Conservation (phyloP, 2,329 filamentous ascomycete species). For the Bisporella sp. region DNA sequence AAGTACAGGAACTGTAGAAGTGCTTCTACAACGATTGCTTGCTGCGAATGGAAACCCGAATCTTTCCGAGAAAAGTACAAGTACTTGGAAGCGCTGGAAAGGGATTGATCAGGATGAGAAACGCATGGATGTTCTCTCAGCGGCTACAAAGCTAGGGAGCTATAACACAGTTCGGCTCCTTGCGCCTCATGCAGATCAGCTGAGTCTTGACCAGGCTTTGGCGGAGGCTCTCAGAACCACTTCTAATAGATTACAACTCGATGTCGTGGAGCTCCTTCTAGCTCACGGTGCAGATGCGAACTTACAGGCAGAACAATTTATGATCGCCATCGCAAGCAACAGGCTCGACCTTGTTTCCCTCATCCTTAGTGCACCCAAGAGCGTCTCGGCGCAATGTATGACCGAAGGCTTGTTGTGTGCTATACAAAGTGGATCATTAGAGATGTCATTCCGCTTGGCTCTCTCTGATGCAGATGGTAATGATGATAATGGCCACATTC, state of each 20-base stretch:
- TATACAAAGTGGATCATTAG: constrained; percentile 1
- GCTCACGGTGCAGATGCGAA: constrained; percentile 2
- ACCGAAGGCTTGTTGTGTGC: constrained; percentile 1
- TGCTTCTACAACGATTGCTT: neutral
- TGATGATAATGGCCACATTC: constrained; percentile 2
- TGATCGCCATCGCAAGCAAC: neutral
- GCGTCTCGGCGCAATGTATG: neutral
- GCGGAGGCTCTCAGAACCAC: neutral
- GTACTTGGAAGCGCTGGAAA: neutral
- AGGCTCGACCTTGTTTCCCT: constrained; percentile 1
- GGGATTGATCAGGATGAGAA: neutral
- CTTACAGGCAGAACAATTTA: neutral
- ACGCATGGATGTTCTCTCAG: neutral
- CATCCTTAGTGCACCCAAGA: constrained; percentile 1
- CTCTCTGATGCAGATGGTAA: constrained; percentile 3
- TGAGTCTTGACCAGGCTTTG: constrained; percentile 1
- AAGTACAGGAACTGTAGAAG: neutral
- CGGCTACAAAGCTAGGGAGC: neutral
- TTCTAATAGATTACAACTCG: neutral
- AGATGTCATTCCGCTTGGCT: constrained; percentile 3
- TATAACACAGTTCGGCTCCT: neutral
- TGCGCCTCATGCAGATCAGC: neutral
- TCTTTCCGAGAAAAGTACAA: neutral
- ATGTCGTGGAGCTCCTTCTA: constrained; percentile 1
- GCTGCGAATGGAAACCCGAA: neutral